Evolutionary conservation across 148 eudicot species (phyloP), one percentile per base, ranked within the genome.

Genomic region (Nepenthes mirabilis): DNA sequence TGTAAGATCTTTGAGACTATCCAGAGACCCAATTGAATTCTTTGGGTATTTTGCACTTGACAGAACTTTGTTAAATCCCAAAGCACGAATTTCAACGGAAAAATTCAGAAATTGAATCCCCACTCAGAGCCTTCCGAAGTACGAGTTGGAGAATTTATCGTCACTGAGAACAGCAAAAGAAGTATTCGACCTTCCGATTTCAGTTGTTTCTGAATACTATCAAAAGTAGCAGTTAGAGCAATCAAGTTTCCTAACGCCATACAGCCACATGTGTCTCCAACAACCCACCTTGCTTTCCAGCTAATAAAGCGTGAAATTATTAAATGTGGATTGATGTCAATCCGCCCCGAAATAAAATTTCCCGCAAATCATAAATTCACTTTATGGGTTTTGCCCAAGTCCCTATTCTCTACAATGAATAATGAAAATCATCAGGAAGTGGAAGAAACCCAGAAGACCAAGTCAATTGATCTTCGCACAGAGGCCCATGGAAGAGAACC

Each of bases 371-470:
- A 40, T 55, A 23, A 23, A 23, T 49, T 52, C 51, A 40, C 6
- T 40, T 40, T 40, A 40, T 13, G 51, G 55, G 53, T 14, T 53
- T 45, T 55, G 37, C 55, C 11, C 7, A 55, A 34, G n/a, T 55
- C 58, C 36, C 33, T 33, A 33, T 32, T 32, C 2, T 55, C 55
- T 12, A 0, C 14, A 3, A 52, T 7, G 32, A 52, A 12, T n/a
- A 52, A 52, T 52, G 55, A 65, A 23, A 64, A 67, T 74, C 65
- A 51, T 49, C 55, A 37, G 34, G 34, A 69, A 59, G 9, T 60
- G 51, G 65, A 65, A 58, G 37, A 60, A 37, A 63, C 76, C 76
- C 76, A 72, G 58, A 58, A 65, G 65, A 52, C 48, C 35, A 65
- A 40, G 70, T 55, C 56, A 61, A 60, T 52, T 32, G 11, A 56